Percentiles rank a stretch among this genome's conserved stretches.
Evolutionary conservation across 2,329 filamentous ascomycete species (phyloP).

Genomic region (Penicillium sp.): DNA sequence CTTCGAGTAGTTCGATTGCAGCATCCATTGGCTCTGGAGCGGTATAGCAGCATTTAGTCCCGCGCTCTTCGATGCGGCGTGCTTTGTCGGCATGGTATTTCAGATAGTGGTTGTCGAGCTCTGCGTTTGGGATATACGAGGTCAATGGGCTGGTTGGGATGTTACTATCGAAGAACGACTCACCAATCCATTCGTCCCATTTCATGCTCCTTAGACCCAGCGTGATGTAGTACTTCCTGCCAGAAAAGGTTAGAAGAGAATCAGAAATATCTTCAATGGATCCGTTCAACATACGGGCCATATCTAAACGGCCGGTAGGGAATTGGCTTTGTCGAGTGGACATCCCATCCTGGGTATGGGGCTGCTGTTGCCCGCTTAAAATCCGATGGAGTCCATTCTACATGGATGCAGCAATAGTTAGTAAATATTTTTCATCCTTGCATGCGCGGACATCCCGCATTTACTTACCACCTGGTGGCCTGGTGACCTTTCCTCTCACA

Average conservation of each 20-base stretch:
- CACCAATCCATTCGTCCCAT: conserved; percentile 70
- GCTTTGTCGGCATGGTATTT: conserved; percentile 71
- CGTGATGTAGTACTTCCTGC: conserved; percentile 66
- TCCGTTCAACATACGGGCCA: conserved; percentile 53
- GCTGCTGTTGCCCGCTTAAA: conserved; percentile 60
- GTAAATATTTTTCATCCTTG: not conserved
- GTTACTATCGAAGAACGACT: not conserved
- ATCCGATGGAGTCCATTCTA: conserved; percentile 55
- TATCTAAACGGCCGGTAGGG: conserved; percentile 77
- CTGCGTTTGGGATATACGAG: conserved; percentile 33
- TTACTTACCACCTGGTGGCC: conserved; percentile 48
- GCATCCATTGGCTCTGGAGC: conserved; percentile 68
- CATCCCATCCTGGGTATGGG: conserved; percentile 67
- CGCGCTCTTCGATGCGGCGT: conserved; percentile 64
- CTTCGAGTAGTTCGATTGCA: conserved; percentile 72
- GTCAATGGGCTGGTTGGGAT: not conserved
- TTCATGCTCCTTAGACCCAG: conserved; percentile 72
- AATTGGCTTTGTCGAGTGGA: conserved; percentile 66
- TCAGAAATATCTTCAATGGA: not conserved
- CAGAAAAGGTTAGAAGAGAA: not conserved
- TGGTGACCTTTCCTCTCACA: conserved; percentile 30
- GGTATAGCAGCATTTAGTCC: conserved; percentile 65
- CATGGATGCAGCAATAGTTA: not conserved
- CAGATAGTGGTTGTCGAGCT: conserved; percentile 76
- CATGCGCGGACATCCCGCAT: not conserved